Conservation (phyloP, 2,329 filamentous ascomycete genomes). For the Sporothrix pseudoabietina region DNA sequence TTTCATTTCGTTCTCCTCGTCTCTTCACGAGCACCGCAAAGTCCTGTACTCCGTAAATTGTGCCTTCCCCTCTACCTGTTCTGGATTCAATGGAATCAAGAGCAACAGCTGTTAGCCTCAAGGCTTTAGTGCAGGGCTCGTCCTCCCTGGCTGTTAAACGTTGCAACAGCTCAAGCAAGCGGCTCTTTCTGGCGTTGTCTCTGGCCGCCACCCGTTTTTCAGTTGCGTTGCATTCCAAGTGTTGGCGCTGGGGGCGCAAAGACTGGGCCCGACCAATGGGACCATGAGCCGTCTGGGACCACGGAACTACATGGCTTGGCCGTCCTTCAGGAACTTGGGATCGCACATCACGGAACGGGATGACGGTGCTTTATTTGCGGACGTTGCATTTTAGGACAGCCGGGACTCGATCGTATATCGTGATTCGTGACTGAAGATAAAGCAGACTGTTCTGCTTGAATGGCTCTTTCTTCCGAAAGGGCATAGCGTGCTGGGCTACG, state of each 20-base stretch:
- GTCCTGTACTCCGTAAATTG: background rate
- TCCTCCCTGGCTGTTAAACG: background rate
- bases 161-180: background rate
- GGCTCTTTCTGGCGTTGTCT: background rate
- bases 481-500: background rate
- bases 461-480: background rate
- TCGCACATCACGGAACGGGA: background rate
- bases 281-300: background rate
- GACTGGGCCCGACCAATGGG: background rate
- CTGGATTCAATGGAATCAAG: background rate
- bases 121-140: too few species aligned
- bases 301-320: background rate
- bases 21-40: background rate
- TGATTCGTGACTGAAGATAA: too few species aligned
- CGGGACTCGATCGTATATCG: background rate
- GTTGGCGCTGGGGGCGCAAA: background rate
- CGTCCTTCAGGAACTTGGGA: too few species aligned
- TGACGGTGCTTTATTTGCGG: background rate
- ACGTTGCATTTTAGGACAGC: background rate
- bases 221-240: slow-evolving; percentile 6
- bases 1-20: background rate
- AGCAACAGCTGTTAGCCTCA: too few species aligned
- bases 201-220: background rate
- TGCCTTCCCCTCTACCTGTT: background rate
- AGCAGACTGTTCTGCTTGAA: background rate